Evolutionary conservation across 1,284 basidiomycete species (phyloP), one percentile per base, ranked within the genome.

Genomic region (Moesziomyces antarcticus): DNA sequence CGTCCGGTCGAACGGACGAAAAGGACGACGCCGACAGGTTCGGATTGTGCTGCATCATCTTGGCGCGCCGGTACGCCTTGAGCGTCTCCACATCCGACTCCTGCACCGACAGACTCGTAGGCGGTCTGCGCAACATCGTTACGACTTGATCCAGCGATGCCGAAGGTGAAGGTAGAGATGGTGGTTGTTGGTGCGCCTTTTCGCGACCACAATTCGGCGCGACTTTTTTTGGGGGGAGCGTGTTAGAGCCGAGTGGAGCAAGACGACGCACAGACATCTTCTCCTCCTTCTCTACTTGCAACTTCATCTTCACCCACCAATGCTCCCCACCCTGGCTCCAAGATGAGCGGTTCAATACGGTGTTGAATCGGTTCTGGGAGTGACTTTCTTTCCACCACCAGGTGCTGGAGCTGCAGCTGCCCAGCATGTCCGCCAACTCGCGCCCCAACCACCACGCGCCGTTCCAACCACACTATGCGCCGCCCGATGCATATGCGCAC

Each of bases 31-130:
- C 37, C 10, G 64, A 63, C 43, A 67, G 53, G 50, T 68, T 73
- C 45, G 64, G 70, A 27, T 68, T 68, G 46, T 73, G 70, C 56
- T 69, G 60, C 58, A 69, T 60, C 62, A 73, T 73, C 53, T 61
- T 62, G 24, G 65, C 66, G 18, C 65, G 30, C 6, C 66, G 61
- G n/a, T 69, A 59, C 8, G 71, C 71, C 42, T 73, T 73, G 62
- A 73, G 71, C 5, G 71, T 62, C 44, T 73, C 71, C 41, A 73
- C 71, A 48, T 73, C 71, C 3, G 71, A 66, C 45, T 73, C 71
- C 43, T 69, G 71, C 8, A 69, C 61, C 5, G 65, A 69, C 3
- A 73, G 47, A 20, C 62, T 65, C 1, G 66, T 73, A 1, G 71
- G 71, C 20, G 65, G 52, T 11, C 71, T 45, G 5, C 71, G 71